Base-by-base conservation (phyloP, 2,329 filamentous ascomycete species). In the Alternaria triticimaculans region DNA sequence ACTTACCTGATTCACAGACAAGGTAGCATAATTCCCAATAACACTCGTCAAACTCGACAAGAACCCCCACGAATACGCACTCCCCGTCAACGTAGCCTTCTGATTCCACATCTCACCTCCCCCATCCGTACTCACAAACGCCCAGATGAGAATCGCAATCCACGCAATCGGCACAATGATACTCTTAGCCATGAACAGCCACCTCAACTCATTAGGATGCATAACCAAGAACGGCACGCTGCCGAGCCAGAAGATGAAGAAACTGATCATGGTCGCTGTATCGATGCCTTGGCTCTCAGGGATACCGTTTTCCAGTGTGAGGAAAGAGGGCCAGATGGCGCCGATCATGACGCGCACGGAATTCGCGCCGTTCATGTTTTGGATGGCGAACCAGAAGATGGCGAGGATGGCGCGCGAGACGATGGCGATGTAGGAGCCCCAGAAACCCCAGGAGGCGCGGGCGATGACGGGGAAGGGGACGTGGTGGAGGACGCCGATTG, bases 311-410 rank as follows among this genome's bases (percentile, higher is more conserved):
- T 82, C 80, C 11, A 89, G 80, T 1, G 80, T 80, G 1, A 82
- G 76, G 67, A 87, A 89, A 10, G 83, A 85, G 0, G 88, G 87
- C 85, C 87, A 89, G 66, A 88, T 87, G 2, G 86, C 85, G 8
- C 82, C 82, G 14, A 87, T 70, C 78, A 87, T 86, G 46, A 84
- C 83, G 5, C 80, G 79, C 9, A 87, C 80, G 0, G 83, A 81
- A 60, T 87, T 86, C 0, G 85, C 88, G 0, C 89, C 89, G 66
- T 89, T 89, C 63, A 88, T 87, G 44, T 86, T 87, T 68, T 91
- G 88, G 50, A 91, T 89, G 0, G 88, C 88, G 57, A 90, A 87
- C 90, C 87, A 88, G 76, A 88, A 87, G 18, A 87, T 74, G 6
- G 86, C 86, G 4, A 88, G 82, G 60, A 88, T 84, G 43, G 83